Conservation (phyloP, 805 yeast genomes). For the Sporopachydermia lactativora region DNA sequence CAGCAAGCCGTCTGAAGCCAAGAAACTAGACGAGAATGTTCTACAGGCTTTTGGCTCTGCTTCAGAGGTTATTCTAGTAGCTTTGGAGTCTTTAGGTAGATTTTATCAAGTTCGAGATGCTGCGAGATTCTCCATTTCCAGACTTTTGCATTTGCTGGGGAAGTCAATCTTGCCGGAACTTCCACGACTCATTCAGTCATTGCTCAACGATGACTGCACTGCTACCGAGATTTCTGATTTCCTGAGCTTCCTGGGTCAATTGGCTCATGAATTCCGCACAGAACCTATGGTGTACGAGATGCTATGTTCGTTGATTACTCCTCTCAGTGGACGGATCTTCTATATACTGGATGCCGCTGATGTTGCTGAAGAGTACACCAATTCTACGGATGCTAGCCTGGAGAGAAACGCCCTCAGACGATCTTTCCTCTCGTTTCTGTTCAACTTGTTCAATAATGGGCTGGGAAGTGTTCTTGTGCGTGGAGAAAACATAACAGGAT, state of each 20-base stretch:
- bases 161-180: constrained; percentile 35
- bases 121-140: constrained; percentile 72
- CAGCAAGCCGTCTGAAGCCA: constrained; percentile 15
- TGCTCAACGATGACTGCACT: constrained; percentile 45
- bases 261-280: constrained; percentile 60
- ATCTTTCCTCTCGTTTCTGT: constrained; percentile 53
- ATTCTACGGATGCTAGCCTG: constrained; percentile 45
- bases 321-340: constrained; percentile 56
- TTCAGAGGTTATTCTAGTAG: constrained; percentile 71
- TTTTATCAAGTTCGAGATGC: constrained; percentile 70
- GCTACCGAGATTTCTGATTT: constrained; percentile 65
- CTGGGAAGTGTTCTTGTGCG: constrained; percentile 65
- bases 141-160: constrained; percentile 67
- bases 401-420: constrained; percentile 56
- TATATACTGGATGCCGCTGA: constrained; percentile 30
- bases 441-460: constrained; percentile 61
- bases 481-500: constrained; percentile 43
- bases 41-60: constrained; percentile 46
- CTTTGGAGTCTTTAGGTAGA: constrained; percentile 60
- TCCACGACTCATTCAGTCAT: constrained; percentile 56
- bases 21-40: constrained; percentile 23
- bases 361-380: constrained; percentile 22
- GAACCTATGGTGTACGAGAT: constrained; percentile 59
- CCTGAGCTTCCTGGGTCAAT: constrained; percentile 74
- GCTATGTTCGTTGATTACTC: constrained; percentile 57